Conservation (phyloP, 164 flowering plant genomes). For the Hamamelis virginiana region DNA sequence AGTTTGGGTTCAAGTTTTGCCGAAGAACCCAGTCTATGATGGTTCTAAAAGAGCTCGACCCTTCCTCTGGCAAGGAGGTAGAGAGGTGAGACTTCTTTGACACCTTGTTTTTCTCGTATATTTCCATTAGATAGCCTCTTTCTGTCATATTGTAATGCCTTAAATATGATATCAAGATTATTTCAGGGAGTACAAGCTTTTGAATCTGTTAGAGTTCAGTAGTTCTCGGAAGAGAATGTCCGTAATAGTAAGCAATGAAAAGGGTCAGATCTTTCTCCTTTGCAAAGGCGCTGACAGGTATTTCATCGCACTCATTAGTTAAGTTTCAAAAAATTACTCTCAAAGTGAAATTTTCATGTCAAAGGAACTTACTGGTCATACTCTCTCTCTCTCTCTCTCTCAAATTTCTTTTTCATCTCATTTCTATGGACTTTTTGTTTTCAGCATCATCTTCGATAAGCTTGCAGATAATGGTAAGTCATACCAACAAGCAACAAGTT, state of each 20-base stretch:
- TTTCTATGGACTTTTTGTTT: conserved; percentile 4
- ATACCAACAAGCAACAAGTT: conserved; percentile 35
- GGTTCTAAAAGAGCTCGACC: conserved; percentile 41
- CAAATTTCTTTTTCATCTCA: background rate
- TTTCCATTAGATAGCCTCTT: background rate
- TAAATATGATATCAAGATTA: too few species aligned
- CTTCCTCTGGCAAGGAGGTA: conserved; percentile 27
- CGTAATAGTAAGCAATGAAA: conserved; percentile 56
- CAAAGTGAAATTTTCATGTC: too few species aligned
- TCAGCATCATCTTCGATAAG: conserved; percentile 58
- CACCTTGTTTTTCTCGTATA: background rate
- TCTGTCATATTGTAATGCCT: background rate
- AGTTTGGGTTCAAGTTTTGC: conserved; percentile 44
- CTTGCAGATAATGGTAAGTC: conserved; percentile 43
- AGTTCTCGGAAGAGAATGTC: conserved; percentile 73
- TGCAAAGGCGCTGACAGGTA: conserved; percentile 86
- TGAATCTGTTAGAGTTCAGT: conserved; percentile 59
- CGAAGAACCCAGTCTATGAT: conserved; percentile 42
- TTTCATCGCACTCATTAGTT: background rate
- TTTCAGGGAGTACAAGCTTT: conserved; percentile 56
- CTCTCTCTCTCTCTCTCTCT: too few species aligned
- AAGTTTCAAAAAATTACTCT: too few species aligned
- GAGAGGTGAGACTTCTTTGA: conserved; percentile 38
- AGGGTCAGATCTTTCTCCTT: conserved; percentile 52
- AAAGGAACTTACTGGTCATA: too few species aligned